Conservation (phyloP, 208 protist species). For the Novymonas esmeraldas region DNA sequence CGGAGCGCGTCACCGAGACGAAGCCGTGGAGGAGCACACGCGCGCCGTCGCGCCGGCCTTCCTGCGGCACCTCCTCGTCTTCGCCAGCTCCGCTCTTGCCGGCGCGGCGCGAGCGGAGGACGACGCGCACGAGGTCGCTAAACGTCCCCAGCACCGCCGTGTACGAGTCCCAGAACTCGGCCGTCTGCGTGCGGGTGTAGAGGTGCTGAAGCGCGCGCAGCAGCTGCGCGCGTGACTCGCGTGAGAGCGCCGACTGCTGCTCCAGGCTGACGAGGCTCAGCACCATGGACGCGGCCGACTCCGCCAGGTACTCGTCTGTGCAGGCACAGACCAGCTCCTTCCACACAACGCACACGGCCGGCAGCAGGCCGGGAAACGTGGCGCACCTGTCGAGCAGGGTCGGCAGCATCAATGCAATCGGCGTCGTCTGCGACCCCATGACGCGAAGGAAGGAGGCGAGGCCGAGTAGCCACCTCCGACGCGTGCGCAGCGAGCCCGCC, state of each 20-base stretch:
- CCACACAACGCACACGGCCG: conserved; percentile 66
- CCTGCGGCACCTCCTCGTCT: not conserved
- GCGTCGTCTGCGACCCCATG: conserved; percentile 63
- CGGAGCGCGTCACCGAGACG: conserved; percentile 64
- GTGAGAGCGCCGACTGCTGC: conserved; percentile 25
- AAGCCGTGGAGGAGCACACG: conserved; percentile 46
- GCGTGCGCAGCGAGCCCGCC: conserved; percentile 33
- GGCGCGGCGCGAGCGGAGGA: conserved; percentile 9
- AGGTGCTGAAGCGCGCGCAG: conserved; percentile 41
- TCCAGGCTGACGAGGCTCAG: conserved; percentile 77
- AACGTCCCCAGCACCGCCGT: conserved; percentile 55
- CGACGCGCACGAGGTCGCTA: conserved; percentile 43
- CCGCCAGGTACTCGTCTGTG: conserved; percentile 61
- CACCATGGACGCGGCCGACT: conserved; percentile 73
- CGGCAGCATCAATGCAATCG: conserved; percentile 81
- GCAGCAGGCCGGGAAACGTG: conserved; percentile 33
- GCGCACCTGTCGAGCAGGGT: conserved; percentile 68
- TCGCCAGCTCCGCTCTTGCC: not conserved
- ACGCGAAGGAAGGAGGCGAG: conserved; percentile 66
- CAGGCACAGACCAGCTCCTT: conserved; percentile 60
- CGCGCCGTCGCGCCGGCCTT: not conserved
- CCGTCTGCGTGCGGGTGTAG: conserved; percentile 34
- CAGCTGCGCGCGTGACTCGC: conserved; percentile 34
- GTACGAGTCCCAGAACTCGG: conserved; percentile 73
- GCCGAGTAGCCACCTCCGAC: conserved; percentile 71